Evolutionary conservation across 495 filamentous ascomycete genomes (phyloP), one percentile per base, ranked within the genome.

Genomic region (Daldinia vernicosa): DNA sequence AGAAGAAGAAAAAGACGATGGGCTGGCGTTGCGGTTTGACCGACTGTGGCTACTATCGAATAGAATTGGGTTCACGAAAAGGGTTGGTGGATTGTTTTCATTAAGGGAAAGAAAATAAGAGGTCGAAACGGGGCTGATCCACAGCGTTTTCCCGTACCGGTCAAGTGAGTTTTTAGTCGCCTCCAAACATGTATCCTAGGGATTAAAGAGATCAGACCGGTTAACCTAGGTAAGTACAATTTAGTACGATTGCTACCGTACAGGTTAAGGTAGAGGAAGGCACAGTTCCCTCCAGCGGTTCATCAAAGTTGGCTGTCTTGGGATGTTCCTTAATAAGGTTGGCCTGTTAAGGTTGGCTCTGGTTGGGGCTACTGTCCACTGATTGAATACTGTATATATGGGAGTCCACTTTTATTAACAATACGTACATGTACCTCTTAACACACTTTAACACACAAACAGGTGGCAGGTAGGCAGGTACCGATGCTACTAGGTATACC

Each of bases 81-180:
- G 63, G 70, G 67, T 69, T 65, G 71, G 69, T 60, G 56, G 56
- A 45, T 60, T 67, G 74, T 71, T 77, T 71, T 65, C 62, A 73
- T 69, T 66, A 73, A 66, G 72, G 70, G 70, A 74, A 75, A 73
- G 70, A 72, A 77, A 75, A 77, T 74, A 75, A 77, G 65, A 69
- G 71, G 66, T 65, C 72, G 56, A 75, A 60, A 63, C 64, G 75
- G 75, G 56, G 70, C 69, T 51, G 75, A 77, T 71, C 75, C 75
- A 77, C 75, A 56, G 57, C 69, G 32, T 67, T 59, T 67, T 67
- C 59, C 60, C 27, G 35, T 67, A 67, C 55, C 37, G 56, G 56
- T 53, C 35, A 71, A 58, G 40, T 66, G 52, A 56, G 30, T 62
- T 66, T 61, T 33, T 56, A 40, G 53, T 59, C 22, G 32, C 54